Evolutionary conservation across 1,139 yeast species (phyloP), one percentile per base, ranked within the genome.

Genomic region (Ogataea hybrid): DNA sequence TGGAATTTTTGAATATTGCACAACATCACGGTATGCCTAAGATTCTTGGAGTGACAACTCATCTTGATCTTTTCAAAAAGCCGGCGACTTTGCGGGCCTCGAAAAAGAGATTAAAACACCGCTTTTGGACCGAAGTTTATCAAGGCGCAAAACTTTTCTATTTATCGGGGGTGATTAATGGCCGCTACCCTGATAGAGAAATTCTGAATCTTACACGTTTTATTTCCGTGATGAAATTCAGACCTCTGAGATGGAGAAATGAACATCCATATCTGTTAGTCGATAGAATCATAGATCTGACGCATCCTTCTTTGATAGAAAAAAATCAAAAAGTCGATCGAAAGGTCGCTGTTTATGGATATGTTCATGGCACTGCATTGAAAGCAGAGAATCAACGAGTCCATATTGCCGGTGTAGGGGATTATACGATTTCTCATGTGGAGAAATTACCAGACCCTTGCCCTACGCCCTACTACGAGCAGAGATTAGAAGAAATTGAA

Each of bases 1-100:
- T 94, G 98, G 99, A 94, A 65, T 94, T 94, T 61, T 73, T 94
- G 51, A 94, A 94, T 60, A 78, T 94, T 52, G 94, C 96, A 5
- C 96, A 94, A 56, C 97, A 94, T 58, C 98, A 94, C 62, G 99
- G 98, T 64, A 92, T 94, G 90, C 98, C 99, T 35, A 78, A 97
- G 59, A 95, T 94, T 21, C 73, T 94, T 41, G 98, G 98, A 50
- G 88, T 94, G 15, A 85, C 96, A 8, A 92, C 98, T 0, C 99
- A 94, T 69, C 75, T 94, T 59, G 99, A 94, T 65, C 72, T 94
- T 46, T 94, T 94, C 73, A 89, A 85, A 61, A 83, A 87, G 12
- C 96, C 85, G 46, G 77, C 95, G 12, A 88, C 97, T 0, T 75
- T 92, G 63, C 78, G 97, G 61, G 87, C 95, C 0, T 80, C 97